phyloP scores from a whole-genome alignment of 495 filamentous ascomycete species.

The Pyronema domesticum region DNA sequence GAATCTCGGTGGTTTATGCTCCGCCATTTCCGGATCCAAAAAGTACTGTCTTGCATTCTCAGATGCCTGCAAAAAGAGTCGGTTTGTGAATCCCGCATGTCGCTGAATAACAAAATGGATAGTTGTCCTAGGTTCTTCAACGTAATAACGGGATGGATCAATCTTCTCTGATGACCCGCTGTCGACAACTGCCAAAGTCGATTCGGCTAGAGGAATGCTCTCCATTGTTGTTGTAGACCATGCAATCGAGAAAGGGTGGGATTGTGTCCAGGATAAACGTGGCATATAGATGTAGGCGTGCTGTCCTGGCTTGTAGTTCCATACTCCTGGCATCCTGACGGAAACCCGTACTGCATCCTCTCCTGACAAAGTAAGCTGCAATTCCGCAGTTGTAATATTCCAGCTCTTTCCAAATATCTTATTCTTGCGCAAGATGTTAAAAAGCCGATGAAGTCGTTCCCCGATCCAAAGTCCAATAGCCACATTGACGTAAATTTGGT shows the following conservation, averaged over 20 bases:
- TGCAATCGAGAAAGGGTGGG: slow-evolving; percentile 83
- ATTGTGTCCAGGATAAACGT: slow-evolving; percentile 58
- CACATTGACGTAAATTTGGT: slow-evolving; percentile 47
- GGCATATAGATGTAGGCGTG: slow-evolving; percentile 79
- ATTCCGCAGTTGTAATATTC: slow-evolving; percentile 31
- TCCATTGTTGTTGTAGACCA: slow-evolving; percentile 37
- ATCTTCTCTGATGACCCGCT: not conserved
- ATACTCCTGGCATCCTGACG: slow-evolving; percentile 55
- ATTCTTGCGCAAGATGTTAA: slow-evolving; percentile 55
- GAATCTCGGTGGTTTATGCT: slow-evolving; percentile 27
- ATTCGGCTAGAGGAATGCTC: not conserved
- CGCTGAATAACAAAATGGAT: slow-evolving; percentile 56
- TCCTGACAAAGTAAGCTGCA: slow-evolving; percentile 58
- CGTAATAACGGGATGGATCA: not conserved
- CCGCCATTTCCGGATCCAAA: slow-evolving; percentile 12
- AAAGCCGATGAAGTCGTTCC: slow-evolving; percentile 55
- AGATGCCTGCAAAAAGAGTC: slow-evolving; percentile 48
- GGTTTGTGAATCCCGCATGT: slow-evolving; percentile 72
- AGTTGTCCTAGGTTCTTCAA: slow-evolving; percentile 12
- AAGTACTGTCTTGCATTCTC: slow-evolving; percentile 24
- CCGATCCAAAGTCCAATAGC: slow-evolving; percentile 56
- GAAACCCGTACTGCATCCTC: slow-evolving; percentile 59
- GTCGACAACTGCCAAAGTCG: slow-evolving; percentile 3
- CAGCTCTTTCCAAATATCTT: slow-evolving; percentile 43
- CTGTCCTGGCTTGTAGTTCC: slow-evolving; percentile 64